Percentiles rank a stretch among this genome's conserved stretches.
phyloP scores from a whole-genome alignment of 2,329 filamentous ascomycete species.

The Pseudogymnoascus sp. region DNA sequence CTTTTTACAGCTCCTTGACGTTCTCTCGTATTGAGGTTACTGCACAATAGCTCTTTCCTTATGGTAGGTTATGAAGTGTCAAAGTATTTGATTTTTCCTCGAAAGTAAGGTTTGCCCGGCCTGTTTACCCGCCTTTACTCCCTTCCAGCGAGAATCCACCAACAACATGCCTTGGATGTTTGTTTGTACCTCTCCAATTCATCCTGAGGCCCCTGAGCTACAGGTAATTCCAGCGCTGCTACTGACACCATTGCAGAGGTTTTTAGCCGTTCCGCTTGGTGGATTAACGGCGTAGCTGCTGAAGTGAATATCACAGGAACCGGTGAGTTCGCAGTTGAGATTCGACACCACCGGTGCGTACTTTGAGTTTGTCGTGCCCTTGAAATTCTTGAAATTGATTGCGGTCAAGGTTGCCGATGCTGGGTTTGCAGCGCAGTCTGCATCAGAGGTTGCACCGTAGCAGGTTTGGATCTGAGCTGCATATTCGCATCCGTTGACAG shows the following conservation, averaged over 20 bases:
- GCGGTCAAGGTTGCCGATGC: conserved; percentile 30
- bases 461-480: conserved; percentile 40
- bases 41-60: background rate
- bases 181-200: background rate
- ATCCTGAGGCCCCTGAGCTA: conserved; percentile 31
- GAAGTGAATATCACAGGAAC: conserved; percentile 33
- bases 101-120: background rate
- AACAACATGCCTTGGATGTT: background rate
- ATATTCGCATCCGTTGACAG: conserved; percentile 34
- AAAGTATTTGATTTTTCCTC: background rate
- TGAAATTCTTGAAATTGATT: conserved; percentile 32
- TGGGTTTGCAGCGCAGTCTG: conserved; percentile 32
- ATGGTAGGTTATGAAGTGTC: background rate
- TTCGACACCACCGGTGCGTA: conserved; percentile 32
- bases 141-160: background rate
- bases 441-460: conserved; percentile 30
- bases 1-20: background rate
- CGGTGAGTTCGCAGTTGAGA: conserved; percentile 32
- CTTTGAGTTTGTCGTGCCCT: conserved; percentile 32
- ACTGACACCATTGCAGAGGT: conserved; percentile 31
- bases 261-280: conserved; percentile 27
- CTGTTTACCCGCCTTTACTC: background rate
- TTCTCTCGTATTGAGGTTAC: background rate
- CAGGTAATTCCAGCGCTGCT: conserved; percentile 28
- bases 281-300: conserved; percentile 30